Percentiles rank a stretch among this genome's conserved stretches.
Conservation (phyloP, 805 yeast species). For the Wickerhamomyces silvicola region DNA sequence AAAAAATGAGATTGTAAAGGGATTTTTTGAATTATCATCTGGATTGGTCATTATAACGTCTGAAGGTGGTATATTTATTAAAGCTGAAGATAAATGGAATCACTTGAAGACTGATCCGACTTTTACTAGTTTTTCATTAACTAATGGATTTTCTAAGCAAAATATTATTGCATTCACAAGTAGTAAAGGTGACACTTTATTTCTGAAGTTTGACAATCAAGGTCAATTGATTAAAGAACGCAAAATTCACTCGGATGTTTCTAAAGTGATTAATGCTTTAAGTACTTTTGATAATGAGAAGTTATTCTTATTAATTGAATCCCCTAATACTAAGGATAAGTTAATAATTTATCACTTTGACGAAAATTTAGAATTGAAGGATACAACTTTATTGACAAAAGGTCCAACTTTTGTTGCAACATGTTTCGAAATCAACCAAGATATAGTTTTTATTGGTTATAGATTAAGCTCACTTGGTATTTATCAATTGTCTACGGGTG, state of each 20-base stretch:
- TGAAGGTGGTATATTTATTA: constrained; percentile 42
- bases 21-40: constrained; percentile 41
- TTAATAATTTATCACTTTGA: constrained; percentile 37
- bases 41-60: constrained; percentile 54
- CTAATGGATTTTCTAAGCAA: constrained; percentile 33
- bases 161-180: constrained; percentile 30
- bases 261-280: constrained; percentile 47
- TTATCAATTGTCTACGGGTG: constrained; percentile 33
- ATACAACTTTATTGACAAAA: constrained; percentile 25
- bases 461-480: constrained; percentile 61
- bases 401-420: constrained; percentile 53
- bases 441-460: constrained; percentile 58
- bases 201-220: constrained; percentile 33
- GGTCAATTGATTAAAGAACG: constrained; percentile 25
- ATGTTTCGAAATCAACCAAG: constrained; percentile 39
- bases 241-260: constrained; percentile 23
- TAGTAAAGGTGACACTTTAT: constrained; percentile 35
- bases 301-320: constrained; percentile 44
- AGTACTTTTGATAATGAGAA: constrained; percentile 22
- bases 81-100: constrained; percentile 22
- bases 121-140: constrained; percentile 35
- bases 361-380: constrained; percentile 21
- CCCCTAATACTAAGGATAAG: constrained; percentile 60
- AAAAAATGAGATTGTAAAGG: constrained; percentile 55
- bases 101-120: constrained; percentile 16